Evolutionary conservation across 257 asterid species (phyloP).

Genomic region (Scutellaria barbata): DNA sequence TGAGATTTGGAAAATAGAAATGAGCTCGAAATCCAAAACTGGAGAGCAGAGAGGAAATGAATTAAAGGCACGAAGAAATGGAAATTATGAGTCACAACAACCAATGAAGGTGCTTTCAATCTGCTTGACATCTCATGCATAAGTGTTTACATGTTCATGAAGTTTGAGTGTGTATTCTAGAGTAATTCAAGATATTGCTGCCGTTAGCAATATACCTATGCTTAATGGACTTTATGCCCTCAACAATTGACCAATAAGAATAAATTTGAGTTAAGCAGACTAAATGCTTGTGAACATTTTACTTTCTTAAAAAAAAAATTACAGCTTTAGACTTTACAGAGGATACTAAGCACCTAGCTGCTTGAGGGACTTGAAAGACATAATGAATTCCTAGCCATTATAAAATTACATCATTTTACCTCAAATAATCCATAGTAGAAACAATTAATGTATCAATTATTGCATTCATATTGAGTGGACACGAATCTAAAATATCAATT

Average conservation of each 20-base stretch:
- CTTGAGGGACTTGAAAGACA: too few species aligned
- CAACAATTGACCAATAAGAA: slow-evolving; percentile 1
- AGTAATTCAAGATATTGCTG: background rate
- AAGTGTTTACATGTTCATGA: slow-evolving; percentile 9
- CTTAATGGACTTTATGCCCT: background rate
- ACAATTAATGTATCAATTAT: background rate
- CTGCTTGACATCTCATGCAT: slow-evolving; percentile 12
- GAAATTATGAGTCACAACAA: background rate
- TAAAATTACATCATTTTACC: too few species aligned
- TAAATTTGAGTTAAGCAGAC: background rate
- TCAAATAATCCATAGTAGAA: too few species aligned
- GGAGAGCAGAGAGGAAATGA: background rate
- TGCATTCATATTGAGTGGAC: background rate
- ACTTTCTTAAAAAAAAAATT: background rate
- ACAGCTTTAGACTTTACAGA: too few species aligned
- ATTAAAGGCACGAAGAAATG: background rate
- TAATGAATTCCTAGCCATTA: too few species aligned
- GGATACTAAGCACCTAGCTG: too few species aligned
- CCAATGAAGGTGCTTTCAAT: background rate
- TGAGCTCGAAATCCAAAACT: too few species aligned
- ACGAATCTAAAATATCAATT: background rate
- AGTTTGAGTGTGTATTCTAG: background rate
- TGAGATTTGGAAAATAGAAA: slow-evolving; percentile 1
- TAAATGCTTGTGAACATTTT: background rate
- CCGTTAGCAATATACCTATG: background rate